Percentiles rank a stretch among this genome's conserved stretches.
phyloP scores from a whole-genome alignment of 345 rosid species.

The Erodium maritimum region DNA sequence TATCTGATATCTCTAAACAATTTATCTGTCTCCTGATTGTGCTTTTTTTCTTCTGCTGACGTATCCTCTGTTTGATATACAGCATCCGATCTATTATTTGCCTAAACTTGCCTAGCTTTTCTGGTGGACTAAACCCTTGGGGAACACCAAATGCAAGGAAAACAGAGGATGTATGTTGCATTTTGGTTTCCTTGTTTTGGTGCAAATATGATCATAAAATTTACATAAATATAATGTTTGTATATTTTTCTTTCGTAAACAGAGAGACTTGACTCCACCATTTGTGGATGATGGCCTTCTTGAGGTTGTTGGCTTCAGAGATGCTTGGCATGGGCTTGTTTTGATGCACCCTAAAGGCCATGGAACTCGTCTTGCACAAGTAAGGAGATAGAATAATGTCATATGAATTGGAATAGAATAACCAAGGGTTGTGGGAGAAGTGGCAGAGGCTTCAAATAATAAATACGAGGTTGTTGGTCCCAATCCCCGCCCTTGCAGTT shows the following conservation, averaged over 20 bases:
- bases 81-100: constrained; percentile 82
- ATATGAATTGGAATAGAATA: no score
- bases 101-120: constrained; percentile 88
- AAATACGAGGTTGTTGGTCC: no score
- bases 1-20: no score
- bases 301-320: constrained; percentile 84
- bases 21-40: neutral
- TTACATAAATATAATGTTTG: no score
- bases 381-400: constrained; percentile 10
- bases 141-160: constrained; percentile 58
- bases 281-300: constrained; percentile 76
- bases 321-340: constrained; percentile 96
- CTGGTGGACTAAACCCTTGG: constrained; percentile 91
- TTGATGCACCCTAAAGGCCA: constrained; percentile 75
- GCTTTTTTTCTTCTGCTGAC: neutral
- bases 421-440: no score
- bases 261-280: constrained; percentile 73
- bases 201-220: no score
- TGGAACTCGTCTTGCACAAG: constrained; percentile 91
- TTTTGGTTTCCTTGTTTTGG: neutral
- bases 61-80: no score
- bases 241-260: constrained; percentile 3
- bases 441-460: no score
- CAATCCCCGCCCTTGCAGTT: no score
- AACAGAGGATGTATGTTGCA: constrained; percentile 32